Conservation (phyloP, 345 rosid species). For the Bruguiera sexangula region DNA sequence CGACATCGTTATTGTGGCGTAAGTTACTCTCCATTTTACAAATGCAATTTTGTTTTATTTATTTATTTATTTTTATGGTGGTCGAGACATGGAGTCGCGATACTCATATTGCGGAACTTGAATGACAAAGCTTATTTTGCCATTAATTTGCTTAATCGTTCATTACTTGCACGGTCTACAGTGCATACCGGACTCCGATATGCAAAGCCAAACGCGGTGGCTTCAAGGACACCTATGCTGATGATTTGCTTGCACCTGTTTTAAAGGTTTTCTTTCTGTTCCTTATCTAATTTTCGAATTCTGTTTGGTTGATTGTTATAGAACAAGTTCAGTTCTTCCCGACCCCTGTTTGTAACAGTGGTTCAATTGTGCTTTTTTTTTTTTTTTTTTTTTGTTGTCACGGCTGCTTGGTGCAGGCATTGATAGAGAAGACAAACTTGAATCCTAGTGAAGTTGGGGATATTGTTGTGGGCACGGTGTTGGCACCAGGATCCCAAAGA, state of each 20-base stretch:
- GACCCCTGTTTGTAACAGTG: neutral
- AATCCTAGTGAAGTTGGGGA: slow-evolving; percentile 93
- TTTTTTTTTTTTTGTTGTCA: neutral
- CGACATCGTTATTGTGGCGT: slow-evolving; percentile 91
- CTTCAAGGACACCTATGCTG: slow-evolving; percentile 87
- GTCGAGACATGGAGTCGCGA: no score
- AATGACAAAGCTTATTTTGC: neutral
- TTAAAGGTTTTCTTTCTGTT: slow-evolving; percentile 42
- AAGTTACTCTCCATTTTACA: slow-evolving; percentile 18
- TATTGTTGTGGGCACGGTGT: slow-evolving; percentile 89
- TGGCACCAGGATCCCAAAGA: slow-evolving; percentile 87
- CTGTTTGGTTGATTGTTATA: no score
- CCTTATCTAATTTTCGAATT: no score
- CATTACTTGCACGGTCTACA: slow-evolving; percentile 13
- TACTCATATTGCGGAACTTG: no score
- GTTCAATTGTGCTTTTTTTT: neutral
- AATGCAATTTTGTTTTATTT: neutral
- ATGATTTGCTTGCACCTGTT: slow-evolving; percentile 83
- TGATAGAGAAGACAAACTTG: slow-evolving; percentile 74
- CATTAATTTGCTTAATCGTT: no score
- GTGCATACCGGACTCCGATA: slow-evolving; percentile 76
- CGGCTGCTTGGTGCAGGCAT: slow-evolving; percentile 45
- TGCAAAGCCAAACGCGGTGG: slow-evolving; percentile 89
- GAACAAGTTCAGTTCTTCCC: no score
- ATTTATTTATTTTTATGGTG: neutral